Evolutionary conservation across 2,329 filamentous ascomycete species (phyloP).

Genomic region (Epichloe bromicola): DNA sequence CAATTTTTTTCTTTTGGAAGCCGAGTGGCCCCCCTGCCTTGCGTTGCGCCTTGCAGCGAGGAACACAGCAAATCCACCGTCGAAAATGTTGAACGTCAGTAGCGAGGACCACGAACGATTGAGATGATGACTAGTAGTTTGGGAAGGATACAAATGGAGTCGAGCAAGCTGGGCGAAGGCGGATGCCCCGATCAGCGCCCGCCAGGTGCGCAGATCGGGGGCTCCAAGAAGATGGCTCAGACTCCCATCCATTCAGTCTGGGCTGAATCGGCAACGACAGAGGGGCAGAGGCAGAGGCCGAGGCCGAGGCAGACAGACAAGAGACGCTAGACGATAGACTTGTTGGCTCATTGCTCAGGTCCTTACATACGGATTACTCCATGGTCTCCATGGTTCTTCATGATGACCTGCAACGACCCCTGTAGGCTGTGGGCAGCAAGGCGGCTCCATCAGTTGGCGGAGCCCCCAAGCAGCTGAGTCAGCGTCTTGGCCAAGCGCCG

Average conservation of each 20-base stretch:
- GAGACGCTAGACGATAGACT: background rate
- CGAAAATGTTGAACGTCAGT: background rate
- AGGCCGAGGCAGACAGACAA: background rate
- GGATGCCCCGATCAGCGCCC: no score
- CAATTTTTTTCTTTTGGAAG: no score
- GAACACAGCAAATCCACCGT: background rate
- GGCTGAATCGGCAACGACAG: background rate
- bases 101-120: background rate
- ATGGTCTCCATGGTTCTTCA: background rate
- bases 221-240: no score
- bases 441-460: no score
- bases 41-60: background rate
- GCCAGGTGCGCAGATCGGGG: no score
- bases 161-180: background rate
- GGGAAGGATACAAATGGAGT: background rate
- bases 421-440: background rate
- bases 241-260: background rate
- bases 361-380: background rate
- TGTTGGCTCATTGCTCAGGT: background rate
- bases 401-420: background rate
- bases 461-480: background rate
- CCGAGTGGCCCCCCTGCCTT: background rate
- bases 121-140: background rate
- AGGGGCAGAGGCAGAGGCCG: background rate
- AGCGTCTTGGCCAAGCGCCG: background rate